Conservation (phyloP, 1,139 yeast species). For the Fermentozyma sake region DNA sequence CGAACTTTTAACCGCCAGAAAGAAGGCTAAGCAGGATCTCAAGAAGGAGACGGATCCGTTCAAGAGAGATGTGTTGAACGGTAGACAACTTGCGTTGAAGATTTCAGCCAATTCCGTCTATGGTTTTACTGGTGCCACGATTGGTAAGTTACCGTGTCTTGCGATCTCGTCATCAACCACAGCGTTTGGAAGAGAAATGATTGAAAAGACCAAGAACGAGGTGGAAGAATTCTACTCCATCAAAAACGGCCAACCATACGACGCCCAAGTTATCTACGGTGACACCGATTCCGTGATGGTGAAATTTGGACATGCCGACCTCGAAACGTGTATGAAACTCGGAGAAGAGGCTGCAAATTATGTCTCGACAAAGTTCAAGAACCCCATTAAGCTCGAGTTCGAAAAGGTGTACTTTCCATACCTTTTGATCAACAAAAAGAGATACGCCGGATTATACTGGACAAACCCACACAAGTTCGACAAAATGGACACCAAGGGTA, state of each 20-base stretch:
- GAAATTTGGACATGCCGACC: constrained; percentile 83
- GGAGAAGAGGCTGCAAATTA: constrained; percentile 93
- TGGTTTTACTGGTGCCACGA: constrained; percentile 98
- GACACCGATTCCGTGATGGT: constrained; percentile 99
- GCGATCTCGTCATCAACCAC: constrained; percentile 96
- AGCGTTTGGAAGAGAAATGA: constrained; percentile 95
- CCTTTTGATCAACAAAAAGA: constrained; percentile 85
- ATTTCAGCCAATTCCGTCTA: constrained; percentile 97
- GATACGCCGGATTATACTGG: constrained; percentile 98
- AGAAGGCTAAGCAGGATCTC: constrained; percentile 84
- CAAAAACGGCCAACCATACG: constrained; percentile 75
- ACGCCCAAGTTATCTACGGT: constrained; percentile 92
- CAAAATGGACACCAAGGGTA: constrained; percentile 97
- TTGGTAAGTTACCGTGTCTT: constrained; percentile 93
- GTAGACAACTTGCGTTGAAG: constrained; percentile 93
- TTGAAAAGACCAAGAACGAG: constrained; percentile 81
- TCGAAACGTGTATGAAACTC: constrained; percentile 79
- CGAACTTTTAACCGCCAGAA: constrained; percentile 87
- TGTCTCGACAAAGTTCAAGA: constrained; percentile 73
- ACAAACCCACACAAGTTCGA: constrained; percentile 85
- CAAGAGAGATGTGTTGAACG: constrained; percentile 87
- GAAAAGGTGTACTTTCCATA: constrained; percentile 97
- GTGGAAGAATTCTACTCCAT: constrained; percentile 78
- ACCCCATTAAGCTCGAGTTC: constrained; percentile 92
- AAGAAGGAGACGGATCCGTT: constrained; percentile 94